Evolutionary conservation across 441 rosid genomes (phyloP).

Genomic region (Omphalea diandra): DNA sequence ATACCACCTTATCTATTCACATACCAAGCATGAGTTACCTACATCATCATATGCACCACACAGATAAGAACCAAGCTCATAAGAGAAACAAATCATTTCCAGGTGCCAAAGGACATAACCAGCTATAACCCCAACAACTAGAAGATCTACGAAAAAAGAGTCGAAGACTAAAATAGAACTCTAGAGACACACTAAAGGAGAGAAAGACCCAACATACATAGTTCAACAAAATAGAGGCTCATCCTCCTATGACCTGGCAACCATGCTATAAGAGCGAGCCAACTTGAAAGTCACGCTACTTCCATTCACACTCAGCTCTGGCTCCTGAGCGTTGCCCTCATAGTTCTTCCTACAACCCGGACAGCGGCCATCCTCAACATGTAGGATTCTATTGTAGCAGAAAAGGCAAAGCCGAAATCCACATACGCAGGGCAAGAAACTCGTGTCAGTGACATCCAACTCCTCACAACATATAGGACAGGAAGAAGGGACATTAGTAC

Average conservation of each 20-base stretch:
- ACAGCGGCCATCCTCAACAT: slow-evolving; percentile 82
- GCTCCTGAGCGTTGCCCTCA: slow-evolving; percentile 43
- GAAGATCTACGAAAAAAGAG: slow-evolving; percentile 32
- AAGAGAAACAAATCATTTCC: slow-evolving; percentile 44
- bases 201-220: slow-evolving; percentile 37
- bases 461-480: slow-evolving; percentile 96
- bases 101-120: slow-evolving; percentile 49
- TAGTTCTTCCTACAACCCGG: slow-evolving; percentile 93
- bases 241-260: slow-evolving; percentile 58
- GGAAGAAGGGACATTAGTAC: slow-evolving; percentile 47
- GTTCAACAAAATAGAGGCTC: slow-evolving; percentile 22
- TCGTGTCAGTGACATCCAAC: slow-evolving; percentile 78
- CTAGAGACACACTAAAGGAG: slow-evolving; percentile 34
- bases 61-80: slow-evolving; percentile 50
- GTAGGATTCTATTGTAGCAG: slow-evolving; percentile 90
- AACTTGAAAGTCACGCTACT: slow-evolving; percentile 56
- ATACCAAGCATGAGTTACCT: slow-evolving; percentile 51
- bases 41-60: slow-evolving; percentile 67
- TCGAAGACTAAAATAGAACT: slow-evolving; percentile 39
- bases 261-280: slow-evolving; percentile 79
- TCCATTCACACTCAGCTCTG: slow-evolving; percentile 54
- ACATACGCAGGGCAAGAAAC: slow-evolving; percentile 82
- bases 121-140: slow-evolving; percentile 52
- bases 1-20: slow-evolving; percentile 73
- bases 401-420: slow-evolving; percentile 91